Evolutionary conservation across 805 yeast genomes (phyloP).

Genomic region (Yamadazyma paraphyllophila): DNA sequence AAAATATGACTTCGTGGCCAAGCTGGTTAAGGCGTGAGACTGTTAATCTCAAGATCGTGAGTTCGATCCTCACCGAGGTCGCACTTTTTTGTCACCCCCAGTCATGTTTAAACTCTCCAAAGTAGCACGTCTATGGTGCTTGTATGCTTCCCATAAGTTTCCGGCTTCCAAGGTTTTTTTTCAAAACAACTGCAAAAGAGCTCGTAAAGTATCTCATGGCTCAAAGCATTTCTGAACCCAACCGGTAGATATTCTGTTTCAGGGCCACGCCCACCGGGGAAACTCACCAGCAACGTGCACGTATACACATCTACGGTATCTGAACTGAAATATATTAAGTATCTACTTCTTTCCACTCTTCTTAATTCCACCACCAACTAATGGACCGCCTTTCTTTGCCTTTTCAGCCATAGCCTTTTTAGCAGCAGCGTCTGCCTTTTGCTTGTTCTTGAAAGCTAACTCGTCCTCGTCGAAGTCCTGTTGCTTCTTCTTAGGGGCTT

Average conservation of each 20-base stretch:
- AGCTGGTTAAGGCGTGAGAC: conserved; percentile 31
- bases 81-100: conserved; percentile 14
- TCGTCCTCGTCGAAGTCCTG: conserved; percentile 86
- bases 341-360: conserved; percentile 57
- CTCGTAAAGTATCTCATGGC: background rate
- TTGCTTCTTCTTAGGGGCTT: conserved; percentile 78
- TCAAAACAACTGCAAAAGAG: background rate
- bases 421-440: conserved; percentile 92
- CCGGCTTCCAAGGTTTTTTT: background rate
- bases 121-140: background rate
- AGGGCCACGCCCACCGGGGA: too few species aligned
- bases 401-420: conserved; percentile 85
- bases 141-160: too few species aligned
- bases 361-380: conserved; percentile 93
- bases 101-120: background rate
- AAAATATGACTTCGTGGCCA: conserved; percentile 26
- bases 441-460: conserved; percentile 85
- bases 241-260: too few species aligned
- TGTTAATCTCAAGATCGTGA: conserved; percentile 30
- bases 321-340: background rate
- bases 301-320: background rate
- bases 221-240: background rate
- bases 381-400: conserved; percentile 87
- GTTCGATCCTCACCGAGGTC: conserved; percentile 28
- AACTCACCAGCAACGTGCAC: too few species aligned